Percentiles rank a stretch among this genome's conserved stretches.
These are phyloP conservation scores for Aspergillus hortae DNA, from an alignment of 2,329 filamentous ascomycete genomes.

Conservation along the genomic window DNA sequence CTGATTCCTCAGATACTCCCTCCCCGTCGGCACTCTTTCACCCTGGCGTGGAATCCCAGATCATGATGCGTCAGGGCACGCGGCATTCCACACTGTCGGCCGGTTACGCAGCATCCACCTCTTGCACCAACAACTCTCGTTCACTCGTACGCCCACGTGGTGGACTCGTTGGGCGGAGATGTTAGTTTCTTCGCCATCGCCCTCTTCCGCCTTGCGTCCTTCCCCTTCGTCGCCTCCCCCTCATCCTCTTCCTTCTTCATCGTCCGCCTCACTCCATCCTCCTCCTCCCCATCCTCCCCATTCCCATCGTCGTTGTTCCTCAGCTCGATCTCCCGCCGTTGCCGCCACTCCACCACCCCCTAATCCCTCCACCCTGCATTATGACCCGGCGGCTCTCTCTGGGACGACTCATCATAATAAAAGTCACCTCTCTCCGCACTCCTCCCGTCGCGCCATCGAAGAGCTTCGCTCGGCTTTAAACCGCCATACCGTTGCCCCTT, in stretches of 20 bases:
- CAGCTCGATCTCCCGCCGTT: too few relatives aligned
- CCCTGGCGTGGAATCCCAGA: constrained; percentile 5
- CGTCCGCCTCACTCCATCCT: constrained; percentile 18
- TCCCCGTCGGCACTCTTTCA: background rate
- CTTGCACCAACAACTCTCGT: constrained; percentile 16
- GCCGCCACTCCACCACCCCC: constrained; percentile 6
- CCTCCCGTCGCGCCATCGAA: constrained; percentile 37
- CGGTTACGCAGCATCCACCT: constrained; percentile 28
- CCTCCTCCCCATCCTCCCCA: constrained; percentile 8
- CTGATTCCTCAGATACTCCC: background rate
- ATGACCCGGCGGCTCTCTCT: constrained; percentile 24
- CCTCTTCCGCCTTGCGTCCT: constrained; percentile 33
- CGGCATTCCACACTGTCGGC: constrained; percentile 15
- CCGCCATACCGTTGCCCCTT: constrained; percentile 35
- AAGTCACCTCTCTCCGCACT: constrained; percentile 30
- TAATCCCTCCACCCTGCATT: constrained; percentile 18
- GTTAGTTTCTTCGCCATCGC: constrained; percentile 42
- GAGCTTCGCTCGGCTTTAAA: constrained; percentile 39
- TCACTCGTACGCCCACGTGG: constrained; percentile 38
- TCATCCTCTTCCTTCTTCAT: constrained; percentile 15
- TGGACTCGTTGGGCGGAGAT: constrained; percentile 32
- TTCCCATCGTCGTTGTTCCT: constrained; percentile 5
- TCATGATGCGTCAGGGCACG: constrained; percentile 29
- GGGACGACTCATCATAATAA: background rate
- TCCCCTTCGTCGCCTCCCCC: constrained; percentile 24